These are phyloP conservation scores for Chlamydomonas asymmetrica DNA, from an alignment of 139 green algal species.

Conservation along the genomic window DNA sequence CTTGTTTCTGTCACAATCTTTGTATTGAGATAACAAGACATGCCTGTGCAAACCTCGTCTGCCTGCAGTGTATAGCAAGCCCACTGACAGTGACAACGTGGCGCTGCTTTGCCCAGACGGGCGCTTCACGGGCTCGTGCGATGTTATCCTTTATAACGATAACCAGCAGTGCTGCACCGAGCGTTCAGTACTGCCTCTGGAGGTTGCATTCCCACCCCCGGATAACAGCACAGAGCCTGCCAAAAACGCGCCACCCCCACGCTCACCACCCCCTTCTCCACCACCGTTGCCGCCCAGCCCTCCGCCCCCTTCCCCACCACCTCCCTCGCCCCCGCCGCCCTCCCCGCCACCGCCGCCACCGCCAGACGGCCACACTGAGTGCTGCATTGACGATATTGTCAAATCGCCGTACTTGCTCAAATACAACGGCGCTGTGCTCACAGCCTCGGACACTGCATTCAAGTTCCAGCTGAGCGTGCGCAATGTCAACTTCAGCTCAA, in stretches of 20 bases:
- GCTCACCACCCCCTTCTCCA: background rate
- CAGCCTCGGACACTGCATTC: slow-evolving; percentile 47
- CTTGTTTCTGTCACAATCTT: too few relatives aligned
- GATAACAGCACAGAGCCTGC: too few relatives aligned
- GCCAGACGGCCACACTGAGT: slow-evolving; percentile 21
- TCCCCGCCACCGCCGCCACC: slow-evolving; percentile 29
- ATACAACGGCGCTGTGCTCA: slow-evolving; percentile 15
- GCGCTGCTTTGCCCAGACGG: slow-evolving; percentile 30
- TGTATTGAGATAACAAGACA: too few relatives aligned
- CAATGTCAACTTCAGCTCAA: background rate
- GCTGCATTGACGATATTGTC: slow-evolving; percentile 39
- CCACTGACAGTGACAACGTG: too few relatives aligned
- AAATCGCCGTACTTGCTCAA: slow-evolving; percentile 38
- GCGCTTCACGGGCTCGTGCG: slow-evolving; percentile 28
- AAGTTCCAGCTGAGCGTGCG: slow-evolving; percentile 36
- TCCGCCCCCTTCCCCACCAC: background rate
- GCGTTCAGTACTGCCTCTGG: slow-evolving; percentile 13
- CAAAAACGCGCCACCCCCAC: background rate
- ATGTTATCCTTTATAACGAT: slow-evolving; percentile 41
- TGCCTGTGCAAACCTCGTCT: too few relatives aligned
- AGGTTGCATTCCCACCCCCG: slow-evolving; percentile 9
- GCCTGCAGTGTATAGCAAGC: too few relatives aligned
- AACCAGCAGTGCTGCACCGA: slow-evolving; percentile 43
- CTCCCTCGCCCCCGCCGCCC: slow-evolving; percentile 2
- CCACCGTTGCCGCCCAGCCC: slow-evolving; percentile 6